Evolutionary conservation across 495 filamentous ascomycete species (phyloP), one percentile per base, ranked within the genome.

Genomic region (Choiromyces venosus): DNA sequence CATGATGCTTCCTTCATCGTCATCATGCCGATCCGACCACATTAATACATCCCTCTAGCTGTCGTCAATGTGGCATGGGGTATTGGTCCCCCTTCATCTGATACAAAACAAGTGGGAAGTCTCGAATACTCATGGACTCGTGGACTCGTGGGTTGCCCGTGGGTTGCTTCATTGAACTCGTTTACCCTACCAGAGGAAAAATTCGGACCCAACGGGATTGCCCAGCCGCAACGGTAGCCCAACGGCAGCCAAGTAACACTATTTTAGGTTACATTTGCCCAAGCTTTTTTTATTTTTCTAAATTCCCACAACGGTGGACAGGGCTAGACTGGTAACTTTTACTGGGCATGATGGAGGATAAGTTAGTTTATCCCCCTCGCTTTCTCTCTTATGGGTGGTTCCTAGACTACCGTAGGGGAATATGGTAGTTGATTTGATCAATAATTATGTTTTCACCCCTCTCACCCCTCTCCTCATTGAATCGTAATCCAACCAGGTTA

Each of bases 1-100:
- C 52, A 61, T 29, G 52, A 61, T 61, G 52, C 52, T 29, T 61
- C 52, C 25, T 61, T 25, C 52, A 61, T 61, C 52, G 52, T 61
- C 52, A 61, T 61, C 25, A 61, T 25, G 25, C 52, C 52, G 52
- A 61, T 61, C 52, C 25, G 52, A 29, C 52, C 25, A 61, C 52
- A 61, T 61, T 16, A 33, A 61, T 61, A 61, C 52, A 61, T 61
- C 52, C 25, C 52, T 61, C 4, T 61, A 16, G 52, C 52, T 61
- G 25, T 61, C 52, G 52, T 61, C 25, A 61, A 61, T 61, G 52
- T 61, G 52, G 52, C 52, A 61, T 61, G 25, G 52, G 52, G 25
- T 61, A 61, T 25, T 61, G 52, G 52, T 3, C 44, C 19, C 52
- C 52, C 52, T 61, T 61, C 52, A 61, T 61, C 52, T 61, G 52